phyloP scores from a whole-genome alignment of 1,139 yeast genomes.

The Nakaseomyces nivariensis region DNA sequence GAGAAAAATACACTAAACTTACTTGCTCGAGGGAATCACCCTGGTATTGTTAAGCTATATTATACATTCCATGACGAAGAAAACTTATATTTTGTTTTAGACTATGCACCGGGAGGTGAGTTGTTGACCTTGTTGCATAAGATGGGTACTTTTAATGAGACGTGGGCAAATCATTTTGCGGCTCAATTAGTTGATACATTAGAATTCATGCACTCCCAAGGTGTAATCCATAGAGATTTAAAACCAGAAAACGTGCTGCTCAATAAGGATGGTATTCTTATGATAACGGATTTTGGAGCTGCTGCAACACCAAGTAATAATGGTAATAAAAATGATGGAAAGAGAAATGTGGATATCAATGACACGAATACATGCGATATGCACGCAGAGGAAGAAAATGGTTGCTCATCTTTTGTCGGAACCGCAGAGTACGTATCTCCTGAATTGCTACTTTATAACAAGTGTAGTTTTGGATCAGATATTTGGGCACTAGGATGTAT shows the following conservation, averaged over 20 bases:
- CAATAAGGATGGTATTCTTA: constrained; percentile 53
- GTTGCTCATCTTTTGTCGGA: constrained; percentile 58
- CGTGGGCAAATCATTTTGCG: constrained; percentile 63
- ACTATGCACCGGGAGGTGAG: constrained; percentile 90
- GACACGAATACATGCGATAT: background rate
- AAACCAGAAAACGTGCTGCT: constrained; percentile 69
- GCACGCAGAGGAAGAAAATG: constrained; percentile 8
- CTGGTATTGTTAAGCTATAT: constrained; percentile 79
- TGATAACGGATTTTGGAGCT: constrained; percentile 77
- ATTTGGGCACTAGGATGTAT: constrained; percentile 81
- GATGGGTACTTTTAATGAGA: constrained; percentile 69
- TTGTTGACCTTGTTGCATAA: constrained; percentile 67
- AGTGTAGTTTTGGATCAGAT: constrained; percentile 68
- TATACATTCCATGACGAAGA: constrained; percentile 91
- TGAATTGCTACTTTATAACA: constrained; percentile 56
- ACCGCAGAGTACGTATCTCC: constrained; percentile 83
- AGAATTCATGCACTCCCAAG: constrained; percentile 62
- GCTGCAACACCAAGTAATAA: constrained; percentile 41
- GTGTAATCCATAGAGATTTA: constrained; percentile 70
- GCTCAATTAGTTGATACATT: constrained; percentile 69
- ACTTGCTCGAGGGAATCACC: constrained; percentile 55
- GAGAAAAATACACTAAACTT: constrained; percentile 88
- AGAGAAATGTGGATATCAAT: constrained; percentile 18
- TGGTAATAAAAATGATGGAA: constrained; percentile 29
- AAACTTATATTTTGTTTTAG: constrained; percentile 83